phyloP scores from a whole-genome alignment of 768 basidiomycete genomes.

The Tulasnella sp. region DNA sequence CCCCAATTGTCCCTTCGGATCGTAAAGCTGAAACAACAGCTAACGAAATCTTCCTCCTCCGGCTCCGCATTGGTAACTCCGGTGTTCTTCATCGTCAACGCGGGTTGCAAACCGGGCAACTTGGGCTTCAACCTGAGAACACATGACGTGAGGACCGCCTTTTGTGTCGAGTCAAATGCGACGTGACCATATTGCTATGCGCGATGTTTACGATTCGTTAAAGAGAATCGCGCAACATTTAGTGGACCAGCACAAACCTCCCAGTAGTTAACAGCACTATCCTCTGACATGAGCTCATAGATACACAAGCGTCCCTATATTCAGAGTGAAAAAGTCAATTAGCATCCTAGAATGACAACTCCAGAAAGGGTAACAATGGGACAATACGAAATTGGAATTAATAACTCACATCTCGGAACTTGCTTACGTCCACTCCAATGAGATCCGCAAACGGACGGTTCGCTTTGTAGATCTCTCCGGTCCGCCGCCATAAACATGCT shows the following conservation, averaged over 20 bases:
- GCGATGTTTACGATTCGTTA: not conserved
- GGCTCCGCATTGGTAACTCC: not conserved
- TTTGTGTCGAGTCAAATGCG: constrained; percentile 48
- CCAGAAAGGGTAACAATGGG: not conserved
- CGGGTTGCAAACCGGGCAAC: constrained; percentile 31
- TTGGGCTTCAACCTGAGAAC: constrained; percentile 71
- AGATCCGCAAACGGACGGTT: constrained; percentile 93
- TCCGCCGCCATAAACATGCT: constrained; percentile 91
- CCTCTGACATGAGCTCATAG: constrained; percentile 97
- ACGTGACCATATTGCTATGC: constrained; percentile 86
- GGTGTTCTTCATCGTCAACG: constrained; percentile 11
- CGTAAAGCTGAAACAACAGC: constrained; percentile 86
- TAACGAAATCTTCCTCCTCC: constrained; percentile 63
- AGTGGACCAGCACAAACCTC: constrained; percentile 45
- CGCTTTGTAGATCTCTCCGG: constrained; percentile 97
- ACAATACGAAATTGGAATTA: too few relatives aligned
- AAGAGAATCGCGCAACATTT: not conserved
- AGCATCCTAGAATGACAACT: too few relatives aligned
- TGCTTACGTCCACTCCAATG: constrained; percentile 74
- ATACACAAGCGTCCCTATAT: constrained; percentile 79
- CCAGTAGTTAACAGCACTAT: constrained; percentile 94
- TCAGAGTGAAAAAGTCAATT: constrained; percentile 5
- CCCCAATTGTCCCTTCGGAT: constrained; percentile 77
- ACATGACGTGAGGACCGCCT: constrained; percentile 87
- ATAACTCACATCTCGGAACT: constrained; percentile 68